Base-by-base conservation (phyloP, 169 alveolate genomes). In the Babesia bovis region DNA sequence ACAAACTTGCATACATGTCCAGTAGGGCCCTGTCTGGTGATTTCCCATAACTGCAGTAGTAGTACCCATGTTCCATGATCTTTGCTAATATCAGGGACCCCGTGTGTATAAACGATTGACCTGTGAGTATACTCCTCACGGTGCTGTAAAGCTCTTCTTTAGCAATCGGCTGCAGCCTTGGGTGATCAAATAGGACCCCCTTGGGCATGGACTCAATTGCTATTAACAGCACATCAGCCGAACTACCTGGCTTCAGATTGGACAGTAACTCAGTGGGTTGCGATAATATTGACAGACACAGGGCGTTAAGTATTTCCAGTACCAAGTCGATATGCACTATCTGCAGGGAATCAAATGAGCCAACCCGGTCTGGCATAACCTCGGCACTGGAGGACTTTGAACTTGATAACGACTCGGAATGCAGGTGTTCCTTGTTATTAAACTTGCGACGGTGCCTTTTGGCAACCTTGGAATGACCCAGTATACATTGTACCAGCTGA, bases 401-500 rank as follows among this genome's bases (percentile, higher is more conserved):
- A 23, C 63, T 10, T 2, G 41, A 7, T 26, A 17, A 17, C 25
- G 19, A 19, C 33, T 36, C 40, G n/a, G n/a, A n/a, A n/a, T n/a
- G n/a, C n/a, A n/a, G n/a, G n/a, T n/a, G n/a, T 21, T 28, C 4
- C 28, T 4, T 36, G 25, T 13, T 41, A 13, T 4, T 3, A 0
- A 13, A 10, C 56, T 21, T 42, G 32, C 32, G 25, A 0, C 5
- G 0, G 6, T 21, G 41, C 6, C 32, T 44, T 10, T 59, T 38
- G 36, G 36, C 5, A 26, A 17, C 25, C 25, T 36, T 17, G 13
- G 69, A 23, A 41, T 40, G 19, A 15, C 42, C 25, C 30, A 63
- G 60, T 32, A 67, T 6, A 63, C 78, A 67, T 25, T 52, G 59
- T 30, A 53, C 36, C 78, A 67, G 67, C 49, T 67, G 78, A 40